These are phyloP conservation scores for Penicillium sp. DNA, from an alignment of 2,329 filamentous ascomycete genomes.

Conservation along the genomic window DNA sequence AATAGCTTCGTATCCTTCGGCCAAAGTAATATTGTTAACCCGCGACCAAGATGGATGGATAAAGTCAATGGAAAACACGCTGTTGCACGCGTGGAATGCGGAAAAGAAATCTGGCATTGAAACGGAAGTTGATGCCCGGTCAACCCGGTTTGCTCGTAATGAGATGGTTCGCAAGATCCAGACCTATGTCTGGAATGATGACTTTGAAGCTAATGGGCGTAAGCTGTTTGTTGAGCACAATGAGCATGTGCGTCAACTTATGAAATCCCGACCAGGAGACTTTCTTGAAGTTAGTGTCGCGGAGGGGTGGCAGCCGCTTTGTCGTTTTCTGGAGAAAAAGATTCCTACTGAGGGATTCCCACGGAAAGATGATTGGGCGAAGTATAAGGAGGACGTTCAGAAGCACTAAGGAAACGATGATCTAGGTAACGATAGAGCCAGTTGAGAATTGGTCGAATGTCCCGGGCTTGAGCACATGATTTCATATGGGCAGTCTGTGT, in stretches of 20 bases:
- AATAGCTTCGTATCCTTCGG: constrained; percentile 23
- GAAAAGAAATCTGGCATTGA: not conserved
- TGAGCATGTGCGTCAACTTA: not conserved
- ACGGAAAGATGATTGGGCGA: not conserved
- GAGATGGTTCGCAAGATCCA: not conserved
- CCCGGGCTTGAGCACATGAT: no score
- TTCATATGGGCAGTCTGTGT: no score
- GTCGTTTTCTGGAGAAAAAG: not conserved
- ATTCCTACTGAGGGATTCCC: not conserved
- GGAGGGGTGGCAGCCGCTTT: constrained; percentile 1
- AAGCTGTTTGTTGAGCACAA: not conserved
- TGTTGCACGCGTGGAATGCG: not conserved
- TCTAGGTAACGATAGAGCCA: no score
- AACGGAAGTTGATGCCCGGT: not conserved
- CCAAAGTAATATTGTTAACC: constrained; percentile 24
- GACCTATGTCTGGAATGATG: not conserved
- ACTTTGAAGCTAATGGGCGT: not conserved
- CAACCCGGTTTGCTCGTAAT: not conserved
- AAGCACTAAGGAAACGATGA: not conserved
- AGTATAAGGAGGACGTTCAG: not conserved
- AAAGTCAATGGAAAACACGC: not conserved
- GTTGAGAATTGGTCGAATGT: no score
- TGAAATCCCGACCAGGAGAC: not conserved
- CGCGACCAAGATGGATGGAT: constrained; percentile 21
- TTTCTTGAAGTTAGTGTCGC: not conserved